A percentile compares a stretch with the other conserved stretches of the same genome.
These are phyloP conservation scores for Cyathus striatus DNA, from an alignment of 768 basidiomycete species.

Conservation along the genomic window DNA sequence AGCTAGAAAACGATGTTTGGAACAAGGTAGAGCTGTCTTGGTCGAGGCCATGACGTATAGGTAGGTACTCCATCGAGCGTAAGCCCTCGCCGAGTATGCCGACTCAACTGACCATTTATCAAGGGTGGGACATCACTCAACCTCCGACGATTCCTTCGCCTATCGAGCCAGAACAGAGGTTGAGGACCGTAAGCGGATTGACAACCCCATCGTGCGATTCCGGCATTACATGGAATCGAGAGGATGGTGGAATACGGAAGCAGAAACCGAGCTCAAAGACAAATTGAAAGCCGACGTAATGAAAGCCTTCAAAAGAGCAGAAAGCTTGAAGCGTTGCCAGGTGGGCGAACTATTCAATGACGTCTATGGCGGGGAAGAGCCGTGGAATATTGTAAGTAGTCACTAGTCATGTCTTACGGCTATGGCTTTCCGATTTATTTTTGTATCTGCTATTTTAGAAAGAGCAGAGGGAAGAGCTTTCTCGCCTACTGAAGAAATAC, in stretches of 20 bases:
- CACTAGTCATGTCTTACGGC: background rate
- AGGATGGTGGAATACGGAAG: constrained; percentile 79
- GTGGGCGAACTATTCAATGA: constrained; percentile 83
- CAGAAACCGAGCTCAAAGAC: constrained; percentile 69
- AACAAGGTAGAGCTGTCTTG: constrained; percentile 76
- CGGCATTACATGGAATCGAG: constrained; percentile 78
- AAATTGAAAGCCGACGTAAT: constrained; percentile 71
- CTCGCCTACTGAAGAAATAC: constrained; percentile 74
- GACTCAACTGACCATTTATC: constrained; percentile 5
- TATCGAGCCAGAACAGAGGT: constrained; percentile 89
- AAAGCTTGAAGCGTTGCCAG: constrained; percentile 60
- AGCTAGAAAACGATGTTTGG: constrained; percentile 64
- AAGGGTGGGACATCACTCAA: constrained; percentile 93
- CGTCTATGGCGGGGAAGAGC: constrained; percentile 81
- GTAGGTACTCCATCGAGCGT: constrained; percentile 29
- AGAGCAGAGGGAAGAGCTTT: constrained; percentile 82
- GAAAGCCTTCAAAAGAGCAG: constrained; percentile 73
- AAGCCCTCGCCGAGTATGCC: background rate
- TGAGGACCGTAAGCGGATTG: constrained; percentile 85
- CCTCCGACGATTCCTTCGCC: constrained; percentile 93
- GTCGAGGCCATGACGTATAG: constrained; percentile 92
- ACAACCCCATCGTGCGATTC: constrained; percentile 84
- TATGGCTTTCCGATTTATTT: constrained; percentile 2
- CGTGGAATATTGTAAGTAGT: constrained; percentile 73
- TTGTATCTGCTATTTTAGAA: constrained; percentile 34